Evolutionary conservation across 1,284 basidiomycete genomes (phyloP).

Genomic region (Ustilago cynodontis): DNA sequence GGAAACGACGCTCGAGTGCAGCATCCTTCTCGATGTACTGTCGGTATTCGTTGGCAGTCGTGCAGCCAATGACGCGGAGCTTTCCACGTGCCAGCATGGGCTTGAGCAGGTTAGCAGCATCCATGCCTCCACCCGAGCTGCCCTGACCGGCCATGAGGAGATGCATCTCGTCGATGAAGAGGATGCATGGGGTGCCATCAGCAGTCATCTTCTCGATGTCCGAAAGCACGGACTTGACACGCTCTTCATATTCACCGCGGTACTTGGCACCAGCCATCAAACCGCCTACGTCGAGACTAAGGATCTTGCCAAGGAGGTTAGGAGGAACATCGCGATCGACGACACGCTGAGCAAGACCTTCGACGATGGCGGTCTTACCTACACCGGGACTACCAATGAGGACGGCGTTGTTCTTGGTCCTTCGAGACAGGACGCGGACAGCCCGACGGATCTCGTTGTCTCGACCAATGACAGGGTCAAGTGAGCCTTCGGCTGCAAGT

Average conservation of each 20-base stretch:
- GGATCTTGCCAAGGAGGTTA: slow-evolving; percentile 84
- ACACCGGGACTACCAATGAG: slow-evolving; percentile 77
- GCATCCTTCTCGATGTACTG: slow-evolving; percentile 91
- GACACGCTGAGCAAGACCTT: slow-evolving; percentile 95
- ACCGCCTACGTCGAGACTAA: slow-evolving; percentile 87
- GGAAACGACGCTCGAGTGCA: slow-evolving; percentile 91
- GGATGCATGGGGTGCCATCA: slow-evolving; percentile 85
- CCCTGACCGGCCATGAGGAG: slow-evolving; percentile 67
- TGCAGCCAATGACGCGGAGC: slow-evolving; percentile 89
- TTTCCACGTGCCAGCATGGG: slow-evolving; percentile 81
- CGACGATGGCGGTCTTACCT: slow-evolving; percentile 80
- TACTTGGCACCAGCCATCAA: slow-evolving; percentile 96
- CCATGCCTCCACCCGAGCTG: slow-evolving; percentile 62
- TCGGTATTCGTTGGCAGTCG: slow-evolving; percentile 91
- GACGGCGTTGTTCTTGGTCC: slow-evolving; percentile 92
- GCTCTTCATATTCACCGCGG: slow-evolving; percentile 97
- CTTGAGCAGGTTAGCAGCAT: slow-evolving; percentile 69
- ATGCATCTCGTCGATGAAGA: slow-evolving; percentile 89
- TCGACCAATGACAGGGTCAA: slow-evolving; percentile 75
- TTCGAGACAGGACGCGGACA: slow-evolving; percentile 67
- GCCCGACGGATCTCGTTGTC: slow-evolving; percentile 68
- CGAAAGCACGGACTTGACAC: slow-evolving; percentile 87
- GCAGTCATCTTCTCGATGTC: slow-evolving; percentile 93
- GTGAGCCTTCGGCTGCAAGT: slow-evolving; percentile 72
- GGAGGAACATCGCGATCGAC: slow-evolving; percentile 94